Conservation (phyloP, 1,284 basidiomycete genomes). For the Fereydounia khargensis region DNA sequence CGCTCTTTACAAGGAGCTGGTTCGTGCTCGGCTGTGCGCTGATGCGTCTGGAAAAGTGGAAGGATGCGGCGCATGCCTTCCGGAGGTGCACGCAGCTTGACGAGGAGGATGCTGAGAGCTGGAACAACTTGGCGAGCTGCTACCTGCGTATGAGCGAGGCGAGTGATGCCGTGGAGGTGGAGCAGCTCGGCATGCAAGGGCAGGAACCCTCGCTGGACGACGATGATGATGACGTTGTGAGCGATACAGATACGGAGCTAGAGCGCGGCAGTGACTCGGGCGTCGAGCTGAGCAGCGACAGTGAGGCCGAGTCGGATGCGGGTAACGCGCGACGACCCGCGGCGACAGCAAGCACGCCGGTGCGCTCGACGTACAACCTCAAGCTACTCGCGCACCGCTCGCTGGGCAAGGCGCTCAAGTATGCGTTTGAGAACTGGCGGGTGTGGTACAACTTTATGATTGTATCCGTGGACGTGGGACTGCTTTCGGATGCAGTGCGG, state of each 20-base stretch:
- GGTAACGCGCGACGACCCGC: conserved; percentile 4
- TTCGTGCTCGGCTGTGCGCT: conserved; percentile 90
- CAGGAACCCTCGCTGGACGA: conserved; percentile 13
- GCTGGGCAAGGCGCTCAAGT: conserved; percentile 81
- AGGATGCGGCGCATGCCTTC: conserved; percentile 79
- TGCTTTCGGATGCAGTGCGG: conserved; percentile 80
- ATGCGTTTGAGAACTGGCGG: conserved; percentile 86
- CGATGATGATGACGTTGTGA: too few species aligned
- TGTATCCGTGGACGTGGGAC: conserved; percentile 86
- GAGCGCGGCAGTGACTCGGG: conserved; percentile 27
- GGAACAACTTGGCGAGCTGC: conserved; percentile 95
- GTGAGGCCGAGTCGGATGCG: conserved; percentile 14
- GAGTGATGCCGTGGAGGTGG: conserved; percentile 16
- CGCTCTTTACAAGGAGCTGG: conserved; percentile 82
- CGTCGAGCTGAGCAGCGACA: conserved; percentile 18
- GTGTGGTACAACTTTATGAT: conserved; percentile 99
- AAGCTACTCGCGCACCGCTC: conserved; percentile 91
- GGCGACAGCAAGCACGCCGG: neutral
- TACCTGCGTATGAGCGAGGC: conserved; percentile 65
- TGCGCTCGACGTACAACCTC: conserved; percentile 61
- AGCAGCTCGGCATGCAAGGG: conserved; percentile 17
- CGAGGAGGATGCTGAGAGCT: conserved; percentile 94
- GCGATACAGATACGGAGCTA: too few species aligned
- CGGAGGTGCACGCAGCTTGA: conserved; percentile 82
- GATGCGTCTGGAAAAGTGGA: conserved; percentile 72